A percentile compares a stretch with the other conserved stretches of the same genome.
These are phyloP conservation scores for Rhododendron vialii DNA, from an alignment of 148 eudicot genomes.

Conservation along the genomic window DNA sequence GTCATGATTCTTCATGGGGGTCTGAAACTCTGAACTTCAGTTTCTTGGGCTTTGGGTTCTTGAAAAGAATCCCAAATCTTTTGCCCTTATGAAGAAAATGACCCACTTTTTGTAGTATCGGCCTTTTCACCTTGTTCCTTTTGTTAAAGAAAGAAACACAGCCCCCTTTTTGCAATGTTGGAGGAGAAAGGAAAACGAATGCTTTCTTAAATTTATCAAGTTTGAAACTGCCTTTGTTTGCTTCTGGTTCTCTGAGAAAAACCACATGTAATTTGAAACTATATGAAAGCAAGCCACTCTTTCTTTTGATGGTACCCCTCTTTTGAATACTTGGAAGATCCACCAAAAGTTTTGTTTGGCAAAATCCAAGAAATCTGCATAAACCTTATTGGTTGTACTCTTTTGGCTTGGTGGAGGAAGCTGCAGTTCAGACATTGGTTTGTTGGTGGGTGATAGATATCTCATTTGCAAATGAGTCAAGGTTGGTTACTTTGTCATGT, in stretches of 20 bases:
- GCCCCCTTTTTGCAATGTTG: constrained; percentile 17
- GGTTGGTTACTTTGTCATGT: constrained; percentile 12
- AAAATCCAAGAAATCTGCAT: neutral
- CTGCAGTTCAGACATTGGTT: neutral
- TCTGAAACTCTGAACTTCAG: constrained; percentile 28
- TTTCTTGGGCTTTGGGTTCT: constrained; percentile 39
- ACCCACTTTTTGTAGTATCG: constrained; percentile 7
- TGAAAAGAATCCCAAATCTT: constrained; percentile 27
- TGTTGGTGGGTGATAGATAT: neutral
- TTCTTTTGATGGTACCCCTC: neutral
- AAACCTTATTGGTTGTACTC: neutral
- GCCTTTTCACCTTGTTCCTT: constrained; percentile 8
- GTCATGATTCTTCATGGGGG: constrained; percentile 23
- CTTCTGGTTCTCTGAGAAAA: constrained; percentile 40
- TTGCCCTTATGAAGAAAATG: constrained; percentile 28
- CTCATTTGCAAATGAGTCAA: constrained; percentile 9
- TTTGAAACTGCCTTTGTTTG: constrained; percentile 17
- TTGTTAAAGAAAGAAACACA: constrained; percentile 6
- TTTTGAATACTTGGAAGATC: neutral
- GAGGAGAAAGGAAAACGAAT: constrained; percentile 37
- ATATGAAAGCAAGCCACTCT: constrained; percentile 10
- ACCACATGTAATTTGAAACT: constrained; percentile 10
- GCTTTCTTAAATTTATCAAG: constrained; percentile 10
- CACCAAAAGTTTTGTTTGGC: constrained; percentile 2
- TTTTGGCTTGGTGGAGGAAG: constrained; percentile 3